A percentile compares a stretch with the other conserved stretches of the same genome.
Conservation (phyloP, 768 basidiomycete species). For the Leccinum ochraceum region DNA sequence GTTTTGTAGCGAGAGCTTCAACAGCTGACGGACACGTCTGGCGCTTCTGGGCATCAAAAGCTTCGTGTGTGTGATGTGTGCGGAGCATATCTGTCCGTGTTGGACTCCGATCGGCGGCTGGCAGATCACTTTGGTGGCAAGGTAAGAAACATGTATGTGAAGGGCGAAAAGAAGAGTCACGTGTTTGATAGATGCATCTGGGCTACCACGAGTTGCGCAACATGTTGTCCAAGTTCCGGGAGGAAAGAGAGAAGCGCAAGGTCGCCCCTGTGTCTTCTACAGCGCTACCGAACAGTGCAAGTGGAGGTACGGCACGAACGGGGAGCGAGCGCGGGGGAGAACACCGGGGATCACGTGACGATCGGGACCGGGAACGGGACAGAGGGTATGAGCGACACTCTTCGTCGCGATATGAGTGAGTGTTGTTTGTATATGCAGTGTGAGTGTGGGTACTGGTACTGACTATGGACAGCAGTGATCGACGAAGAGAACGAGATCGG, state of each 20-base stretch:
- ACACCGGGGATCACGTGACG: constrained; percentile 62
- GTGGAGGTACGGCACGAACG: constrained; percentile 42
- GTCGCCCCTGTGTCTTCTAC: constrained; percentile 50
- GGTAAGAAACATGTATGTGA: constrained; percentile 61
- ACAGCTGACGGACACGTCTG: constrained; percentile 95
- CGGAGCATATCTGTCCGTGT: constrained; percentile 97
- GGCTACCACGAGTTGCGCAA: constrained; percentile 98
- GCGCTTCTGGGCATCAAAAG: constrained; percentile 99
- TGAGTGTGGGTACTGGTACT: constrained; percentile 5
- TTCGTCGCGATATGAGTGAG: constrained; percentile 70
- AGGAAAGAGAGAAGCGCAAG: constrained; percentile 82
- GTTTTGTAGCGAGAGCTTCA: constrained; percentile 80
- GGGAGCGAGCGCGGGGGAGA: constrained; percentile 48
- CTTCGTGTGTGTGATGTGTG: constrained; percentile 99
- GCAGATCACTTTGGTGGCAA: constrained; percentile 99
- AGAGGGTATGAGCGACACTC: constrained; percentile 70
- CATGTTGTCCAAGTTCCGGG: constrained; percentile 87
- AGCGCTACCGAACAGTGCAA: constrained; percentile 38
- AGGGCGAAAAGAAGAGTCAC: constrained; percentile 31
- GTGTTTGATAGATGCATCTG: constrained; percentile 83
- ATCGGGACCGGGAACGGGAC: constrained; percentile 67
- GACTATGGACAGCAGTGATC: constrained; percentile 48
- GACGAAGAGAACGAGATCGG: constrained; percentile 71
- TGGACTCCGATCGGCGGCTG: constrained; percentile 97
- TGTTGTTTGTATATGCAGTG: constrained; percentile 24